These are phyloP conservation scores for Delonix regia DNA, from an alignment of 306 rosid species.

Conservation along the genomic window DNA sequence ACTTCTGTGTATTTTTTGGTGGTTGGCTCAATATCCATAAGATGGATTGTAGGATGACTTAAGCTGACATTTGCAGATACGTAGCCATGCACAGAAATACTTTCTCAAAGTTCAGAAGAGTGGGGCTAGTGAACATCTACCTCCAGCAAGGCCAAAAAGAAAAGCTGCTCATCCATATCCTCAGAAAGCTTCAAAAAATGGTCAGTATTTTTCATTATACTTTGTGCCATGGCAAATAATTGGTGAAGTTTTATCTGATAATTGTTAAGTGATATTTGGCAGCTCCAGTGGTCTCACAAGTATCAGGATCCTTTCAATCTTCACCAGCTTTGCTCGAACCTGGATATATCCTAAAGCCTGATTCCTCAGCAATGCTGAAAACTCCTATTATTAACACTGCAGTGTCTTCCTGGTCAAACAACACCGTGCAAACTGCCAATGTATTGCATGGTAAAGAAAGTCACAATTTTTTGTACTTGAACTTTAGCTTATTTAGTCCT, in stretches of 20 bases:
- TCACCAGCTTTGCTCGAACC: slow-evolving; percentile 64
- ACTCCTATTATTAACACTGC: slow-evolving; percentile 49
- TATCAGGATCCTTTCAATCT: slow-evolving; percentile 58
- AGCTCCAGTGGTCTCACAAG: slow-evolving; percentile 53
- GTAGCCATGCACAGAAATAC: slow-evolving; percentile 92
- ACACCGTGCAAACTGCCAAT: slow-evolving; percentile 51
- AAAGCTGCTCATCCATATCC: slow-evolving; percentile 96
- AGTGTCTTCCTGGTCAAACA: slow-evolving; percentile 54
- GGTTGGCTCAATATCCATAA: not conserved
- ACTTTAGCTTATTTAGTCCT: not conserved
- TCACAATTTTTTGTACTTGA: slow-evolving; percentile 32
- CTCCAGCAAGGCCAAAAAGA: slow-evolving; percentile 91
- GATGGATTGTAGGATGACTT: slow-evolving; percentile 5
- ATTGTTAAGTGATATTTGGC: slow-evolving; percentile 26
- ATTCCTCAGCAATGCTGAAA: slow-evolving; percentile 53
- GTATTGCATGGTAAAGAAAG: slow-evolving; percentile 49
- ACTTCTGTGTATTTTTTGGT: not conserved
- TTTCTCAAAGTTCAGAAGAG: slow-evolving; percentile 86
- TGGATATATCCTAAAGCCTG: slow-evolving; percentile 50
- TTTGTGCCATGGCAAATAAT: not conserved
- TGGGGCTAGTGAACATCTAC: slow-evolving; percentile 86
- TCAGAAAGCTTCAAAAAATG: slow-evolving; percentile 80
- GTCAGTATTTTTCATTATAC: slow-evolving; percentile 32
- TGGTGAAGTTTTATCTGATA: slow-evolving; percentile 23
- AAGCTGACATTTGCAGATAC: slow-evolving; percentile 55